Evolutionary conservation across 2,329 filamentous ascomycete genomes (phyloP).

Genomic region (Aspergillus sp.): DNA sequence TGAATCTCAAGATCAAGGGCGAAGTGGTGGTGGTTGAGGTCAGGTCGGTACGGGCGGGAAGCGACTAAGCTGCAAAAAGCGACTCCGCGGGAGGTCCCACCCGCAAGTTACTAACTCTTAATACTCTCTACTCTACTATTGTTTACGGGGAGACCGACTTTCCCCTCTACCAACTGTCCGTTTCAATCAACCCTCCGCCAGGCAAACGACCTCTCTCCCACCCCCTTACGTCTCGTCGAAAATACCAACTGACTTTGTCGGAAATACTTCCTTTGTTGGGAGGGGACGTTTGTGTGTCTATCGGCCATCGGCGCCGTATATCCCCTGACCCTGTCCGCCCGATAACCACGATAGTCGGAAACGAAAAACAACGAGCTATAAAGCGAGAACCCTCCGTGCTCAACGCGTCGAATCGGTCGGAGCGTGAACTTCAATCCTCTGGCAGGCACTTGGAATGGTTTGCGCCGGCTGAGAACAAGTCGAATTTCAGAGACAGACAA

Average conservation of each 20-base stretch:
- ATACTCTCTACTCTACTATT: conserved; percentile 2
- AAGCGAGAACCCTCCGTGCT: not conserved
- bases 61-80: conserved; percentile 4
- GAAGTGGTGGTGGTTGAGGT: not conserved
- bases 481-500: conserved; percentile 36
- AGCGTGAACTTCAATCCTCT: not conserved
- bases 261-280: not conserved
- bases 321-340: conserved; percentile 35
- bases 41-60: not conserved
- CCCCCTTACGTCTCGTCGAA: not conserved
- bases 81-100: conserved; percentile 21
- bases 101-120: conserved; percentile 10
- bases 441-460: conserved; percentile 32
- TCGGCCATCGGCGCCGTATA: conserved; percentile 1
- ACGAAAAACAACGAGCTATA: not conserved
- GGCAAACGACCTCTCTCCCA: not conserved
- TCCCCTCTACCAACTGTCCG: not conserved
- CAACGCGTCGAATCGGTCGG: conserved; percentile 18
- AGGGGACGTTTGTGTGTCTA: not conserved
- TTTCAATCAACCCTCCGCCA: not conserved
- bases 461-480: conserved; percentile 30
- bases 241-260: not conserved
- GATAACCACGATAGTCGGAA: conserved; percentile 13
- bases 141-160: conserved; percentile 5
- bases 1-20: not conserved